phyloP scores from a whole-genome alignment of 2,329 filamentous ascomycete species.

The Metarhizium guizhouense region DNA sequence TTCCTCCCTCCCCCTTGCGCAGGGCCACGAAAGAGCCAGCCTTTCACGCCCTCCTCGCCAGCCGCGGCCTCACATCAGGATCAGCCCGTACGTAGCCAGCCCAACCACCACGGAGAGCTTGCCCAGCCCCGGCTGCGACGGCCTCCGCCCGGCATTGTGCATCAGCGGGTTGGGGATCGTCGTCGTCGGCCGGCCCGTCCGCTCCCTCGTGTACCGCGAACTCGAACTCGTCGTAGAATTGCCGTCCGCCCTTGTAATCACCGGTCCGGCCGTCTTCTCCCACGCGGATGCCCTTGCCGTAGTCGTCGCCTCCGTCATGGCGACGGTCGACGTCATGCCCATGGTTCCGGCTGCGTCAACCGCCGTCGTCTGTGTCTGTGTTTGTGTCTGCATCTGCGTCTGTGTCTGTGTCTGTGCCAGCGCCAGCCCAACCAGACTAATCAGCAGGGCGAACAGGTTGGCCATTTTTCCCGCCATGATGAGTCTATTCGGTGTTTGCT shows the following conservation, averaged over 20 bases:
- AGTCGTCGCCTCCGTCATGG: not conserved
- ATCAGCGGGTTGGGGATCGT: not conserved
- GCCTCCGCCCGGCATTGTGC: constrained; percentile 3
- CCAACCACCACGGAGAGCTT: constrained; percentile 6
- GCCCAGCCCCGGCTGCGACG: constrained; percentile 5
- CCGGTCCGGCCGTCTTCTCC: not conserved
- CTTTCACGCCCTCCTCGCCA: too few relatives aligned
- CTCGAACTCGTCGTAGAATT: not conserved
- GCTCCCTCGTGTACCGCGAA: not conserved
- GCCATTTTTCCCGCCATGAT: constrained; percentile 3
- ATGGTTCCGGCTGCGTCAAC: not conserved
- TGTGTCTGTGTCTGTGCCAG: constrained; percentile 2
- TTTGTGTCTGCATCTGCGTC: not conserved
- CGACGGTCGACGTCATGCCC: not conserved
- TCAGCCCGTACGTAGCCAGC: constrained; percentile 6
- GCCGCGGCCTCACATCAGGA: constrained; percentile 1
- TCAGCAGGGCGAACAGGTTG: constrained; percentile 1
- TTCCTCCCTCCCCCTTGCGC: too few relatives aligned
- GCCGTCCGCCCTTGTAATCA: not conserved
- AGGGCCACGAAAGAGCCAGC: too few relatives aligned
- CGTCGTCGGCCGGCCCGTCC: not conserved
- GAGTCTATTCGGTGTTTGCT: not conserved
- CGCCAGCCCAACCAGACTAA: not conserved
- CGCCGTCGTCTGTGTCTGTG: not conserved
- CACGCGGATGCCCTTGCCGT: not conserved